These are phyloP conservation scores for Tetrapisispora taiwanensis DNA, from an alignment of 805 yeast species.

Conservation along the genomic window DNA sequence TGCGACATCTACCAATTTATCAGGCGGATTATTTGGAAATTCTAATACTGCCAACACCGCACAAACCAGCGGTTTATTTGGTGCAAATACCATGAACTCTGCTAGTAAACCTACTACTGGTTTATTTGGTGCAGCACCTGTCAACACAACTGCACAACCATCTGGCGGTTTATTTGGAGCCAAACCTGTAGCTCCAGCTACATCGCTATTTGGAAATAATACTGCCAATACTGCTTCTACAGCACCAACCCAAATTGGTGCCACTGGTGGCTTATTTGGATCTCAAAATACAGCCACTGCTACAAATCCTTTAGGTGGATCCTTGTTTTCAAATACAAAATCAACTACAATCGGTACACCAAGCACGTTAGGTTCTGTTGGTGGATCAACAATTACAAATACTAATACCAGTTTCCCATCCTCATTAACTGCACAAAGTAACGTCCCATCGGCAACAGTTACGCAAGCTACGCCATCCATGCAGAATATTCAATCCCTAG, in stretches of 20 bases:
- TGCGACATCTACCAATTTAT: constrained; percentile 6
- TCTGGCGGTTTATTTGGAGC: constrained; percentile 26
- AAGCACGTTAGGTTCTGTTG: constrained; percentile 1
- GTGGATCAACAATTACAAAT: neutral
- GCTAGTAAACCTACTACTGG: constrained; percentile 20
- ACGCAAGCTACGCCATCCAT: constrained; percentile 25
- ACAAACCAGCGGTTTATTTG: constrained; percentile 5
- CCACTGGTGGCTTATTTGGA: constrained; percentile 29
- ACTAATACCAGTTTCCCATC: neutral
- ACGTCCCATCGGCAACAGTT: constrained; percentile 29
- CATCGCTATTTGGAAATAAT: constrained; percentile 29
- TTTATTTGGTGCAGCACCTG: constrained; percentile 14
- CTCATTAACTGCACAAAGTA: neutral
- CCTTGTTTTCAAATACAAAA: constrained; percentile 31
- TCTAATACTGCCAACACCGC: neutral
- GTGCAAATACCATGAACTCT: neutral
- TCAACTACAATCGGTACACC: constrained; percentile 13
- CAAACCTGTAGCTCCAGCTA: constrained; percentile 14
- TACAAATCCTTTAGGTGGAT: constrained; percentile 25
- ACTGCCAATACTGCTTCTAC: neutral
- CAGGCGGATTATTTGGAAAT: constrained; percentile 12
- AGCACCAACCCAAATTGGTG: neutral
- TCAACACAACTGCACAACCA: neutral
- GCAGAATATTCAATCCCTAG: neutral
- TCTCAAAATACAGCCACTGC: constrained; percentile 8